Conservation (phyloP, 352 stramenopile species). For the Phytophthora sp. region DNA sequence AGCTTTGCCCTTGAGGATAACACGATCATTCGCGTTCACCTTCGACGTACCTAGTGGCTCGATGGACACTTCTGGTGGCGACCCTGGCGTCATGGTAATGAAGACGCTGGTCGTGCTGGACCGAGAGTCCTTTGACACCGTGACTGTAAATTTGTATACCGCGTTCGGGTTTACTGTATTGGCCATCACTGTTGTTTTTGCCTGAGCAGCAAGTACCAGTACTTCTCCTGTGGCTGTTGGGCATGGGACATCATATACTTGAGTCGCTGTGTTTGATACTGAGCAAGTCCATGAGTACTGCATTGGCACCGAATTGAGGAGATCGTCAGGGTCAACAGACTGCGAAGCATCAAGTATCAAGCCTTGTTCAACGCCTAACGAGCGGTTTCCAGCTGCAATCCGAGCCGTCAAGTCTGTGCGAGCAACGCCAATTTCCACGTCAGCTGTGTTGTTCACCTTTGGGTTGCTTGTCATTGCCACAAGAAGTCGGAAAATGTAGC, state of each 20-base stretch:
- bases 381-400: constrained; percentile 56
- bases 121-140: constrained; percentile 48
- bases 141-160: constrained; percentile 62
- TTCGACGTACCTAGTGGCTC: constrained; percentile 48
- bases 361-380: constrained; percentile 57
- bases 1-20: constrained; percentile 57
- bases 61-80: constrained; percentile 59
- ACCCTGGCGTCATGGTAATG: constrained; percentile 55
- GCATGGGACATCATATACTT: constrained; percentile 43
- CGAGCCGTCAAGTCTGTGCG: constrained; percentile 46
- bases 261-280: constrained; percentile 32
- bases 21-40: constrained; percentile 63
- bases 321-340: constrained; percentile 59
- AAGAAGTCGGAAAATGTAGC: constrained; percentile 65
- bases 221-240: constrained; percentile 23
- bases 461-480: constrained; percentile 55
- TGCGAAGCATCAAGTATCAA: constrained; percentile 55
- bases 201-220: constrained; percentile 32
- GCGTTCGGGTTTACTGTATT: constrained; percentile 56
- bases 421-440: constrained; percentile 50
- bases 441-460: constrained; percentile 56
- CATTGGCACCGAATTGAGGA: constrained; percentile 43
- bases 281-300: constrained; percentile 51
- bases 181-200: constrained; percentile 45
- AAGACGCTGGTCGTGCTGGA: constrained; percentile 42